Evolutionary conservation across 2,329 filamentous ascomycete genomes (phyloP).

Genomic region (Colletotrichum sp.): DNA sequence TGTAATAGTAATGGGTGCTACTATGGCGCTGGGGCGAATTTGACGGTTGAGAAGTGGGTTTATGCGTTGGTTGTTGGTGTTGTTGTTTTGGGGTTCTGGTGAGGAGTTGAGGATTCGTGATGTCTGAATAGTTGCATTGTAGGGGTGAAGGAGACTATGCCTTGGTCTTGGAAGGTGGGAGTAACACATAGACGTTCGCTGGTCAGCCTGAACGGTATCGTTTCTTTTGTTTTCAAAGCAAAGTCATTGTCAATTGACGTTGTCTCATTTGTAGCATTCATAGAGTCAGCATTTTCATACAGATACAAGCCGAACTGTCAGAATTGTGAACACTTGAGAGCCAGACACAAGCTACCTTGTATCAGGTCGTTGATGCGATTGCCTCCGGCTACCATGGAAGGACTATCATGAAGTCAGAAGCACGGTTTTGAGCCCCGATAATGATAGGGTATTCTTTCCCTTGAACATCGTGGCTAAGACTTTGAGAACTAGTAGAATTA

Average conservation of each 20-base stretch:
- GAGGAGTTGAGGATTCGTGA: not conserved
- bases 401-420: not conserved
- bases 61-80: not conserved
- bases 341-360: accelerated
- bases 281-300: not conserved
- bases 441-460: too few relatives aligned
- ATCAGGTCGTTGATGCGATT: not conserved
- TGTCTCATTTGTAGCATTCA: not conserved
- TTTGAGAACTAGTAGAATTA: too few relatives aligned
- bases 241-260: not conserved
- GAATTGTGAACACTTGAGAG: not conserved
- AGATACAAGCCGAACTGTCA: not conserved
- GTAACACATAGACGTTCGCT: not conserved
- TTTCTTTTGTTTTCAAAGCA: not conserved
- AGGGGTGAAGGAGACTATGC: accelerated
- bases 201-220: not conserved
- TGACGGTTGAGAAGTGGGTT: not conserved
- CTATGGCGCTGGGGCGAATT: not conserved
- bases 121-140: not conserved
- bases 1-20: slow-evolving; percentile 9
- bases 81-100: not conserved
- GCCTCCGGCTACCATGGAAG: too few relatives aligned
- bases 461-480: too few relatives aligned
- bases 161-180: accelerated
- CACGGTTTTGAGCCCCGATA: not conserved